These are phyloP conservation scores for Elongisporangium anandrum DNA, from an alignment of 352 stramenopile species.

Conservation along the genomic window DNA sequence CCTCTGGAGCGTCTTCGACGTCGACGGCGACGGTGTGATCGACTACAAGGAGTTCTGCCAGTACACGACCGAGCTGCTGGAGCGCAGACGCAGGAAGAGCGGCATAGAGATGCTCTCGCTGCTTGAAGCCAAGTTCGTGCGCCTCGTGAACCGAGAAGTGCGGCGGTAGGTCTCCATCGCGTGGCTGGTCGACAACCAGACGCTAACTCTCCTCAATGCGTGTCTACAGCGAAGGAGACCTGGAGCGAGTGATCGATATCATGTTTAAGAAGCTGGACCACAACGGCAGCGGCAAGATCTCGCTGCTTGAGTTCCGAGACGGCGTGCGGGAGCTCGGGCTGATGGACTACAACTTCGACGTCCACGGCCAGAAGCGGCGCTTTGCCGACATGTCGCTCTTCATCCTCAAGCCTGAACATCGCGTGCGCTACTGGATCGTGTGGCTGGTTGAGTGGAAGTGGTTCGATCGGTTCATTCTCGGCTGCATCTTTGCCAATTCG, in stretches of 20 bases:
- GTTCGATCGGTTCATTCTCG: conserved; percentile 77
- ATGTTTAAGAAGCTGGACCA: conserved; percentile 34
- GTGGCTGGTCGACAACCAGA: too few relatives aligned
- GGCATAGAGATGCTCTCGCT: conserved; percentile 14
- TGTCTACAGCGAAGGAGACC: conserved; percentile 1
- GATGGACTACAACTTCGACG: conserved; percentile 42
- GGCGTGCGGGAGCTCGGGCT: conserved; percentile 35
- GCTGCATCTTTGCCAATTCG: conserved; percentile 65
- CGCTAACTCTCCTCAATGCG: neutral
- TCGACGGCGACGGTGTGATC: conserved; percentile 34
- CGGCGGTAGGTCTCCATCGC: conserved; percentile 14
- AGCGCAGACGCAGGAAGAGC: conserved; percentile 25
- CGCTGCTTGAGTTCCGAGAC: conserved; percentile 35
- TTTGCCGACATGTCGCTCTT: conserved; percentile 38
- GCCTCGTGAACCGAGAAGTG: conserved; percentile 27
- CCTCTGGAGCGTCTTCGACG: conserved; percentile 35
- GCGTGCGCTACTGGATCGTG: conserved; percentile 29
- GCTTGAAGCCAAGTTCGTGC: conserved; percentile 30
- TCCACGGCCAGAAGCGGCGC: conserved; percentile 34
- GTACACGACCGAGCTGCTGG: conserved; percentile 33
- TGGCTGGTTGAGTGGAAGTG: conserved; percentile 53
- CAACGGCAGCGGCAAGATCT: conserved; percentile 33
- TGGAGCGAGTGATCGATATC: conserved; percentile 26
- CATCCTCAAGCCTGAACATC: conserved; percentile 25
- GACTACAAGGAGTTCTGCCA: conserved; percentile 41